These are phyloP conservation scores for Eleusine coracana DNA, from an alignment of 176 grass and related monocot species.

Conservation along the genomic window DNA sequence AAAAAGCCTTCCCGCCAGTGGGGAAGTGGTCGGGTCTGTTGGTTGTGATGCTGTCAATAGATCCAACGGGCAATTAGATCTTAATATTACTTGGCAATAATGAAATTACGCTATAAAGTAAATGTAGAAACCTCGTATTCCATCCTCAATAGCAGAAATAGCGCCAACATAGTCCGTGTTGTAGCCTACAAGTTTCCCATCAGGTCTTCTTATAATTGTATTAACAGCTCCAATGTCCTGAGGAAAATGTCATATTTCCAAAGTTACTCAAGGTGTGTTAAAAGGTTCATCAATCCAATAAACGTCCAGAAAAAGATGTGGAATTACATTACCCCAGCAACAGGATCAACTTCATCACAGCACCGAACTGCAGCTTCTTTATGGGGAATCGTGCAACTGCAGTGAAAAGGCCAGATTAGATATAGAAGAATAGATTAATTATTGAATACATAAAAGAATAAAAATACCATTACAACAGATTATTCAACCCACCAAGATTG, in stretches of 20 bases:
- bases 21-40: constrained; percentile 52
- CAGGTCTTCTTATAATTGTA: constrained; percentile 78
- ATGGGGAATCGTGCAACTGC: constrained; percentile 91
- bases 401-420: constrained; percentile 27
- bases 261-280: constrained; percentile 13
- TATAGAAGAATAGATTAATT: background rate
- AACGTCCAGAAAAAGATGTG: constrained; percentile 22
- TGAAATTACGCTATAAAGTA: constrained; percentile 7
- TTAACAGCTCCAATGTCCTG: constrained; percentile 97
- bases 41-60: constrained; percentile 54
- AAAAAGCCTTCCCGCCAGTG: constrained; percentile 74
- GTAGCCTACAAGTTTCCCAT: constrained; percentile 91
- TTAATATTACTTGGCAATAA: constrained; percentile 19
- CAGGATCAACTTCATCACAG: constrained; percentile 93
- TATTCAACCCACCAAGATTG: constrained; percentile 12
- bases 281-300: constrained; percentile 14
- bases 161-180: constrained; percentile 99
- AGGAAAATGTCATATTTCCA: constrained; percentile 26
- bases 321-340: constrained; percentile 69
- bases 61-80: constrained; percentile 16
- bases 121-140: constrained; percentile 81
- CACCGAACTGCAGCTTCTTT: constrained; percentile 87
- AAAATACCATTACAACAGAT: constrained; percentile 5
- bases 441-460: background rate
- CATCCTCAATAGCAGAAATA: constrained; percentile 99